Percentiles rank a stretch among this genome's conserved stretches.
Conservation (phyloP, 345 rosid species). For the Gossypium sturtianum region DNA sequence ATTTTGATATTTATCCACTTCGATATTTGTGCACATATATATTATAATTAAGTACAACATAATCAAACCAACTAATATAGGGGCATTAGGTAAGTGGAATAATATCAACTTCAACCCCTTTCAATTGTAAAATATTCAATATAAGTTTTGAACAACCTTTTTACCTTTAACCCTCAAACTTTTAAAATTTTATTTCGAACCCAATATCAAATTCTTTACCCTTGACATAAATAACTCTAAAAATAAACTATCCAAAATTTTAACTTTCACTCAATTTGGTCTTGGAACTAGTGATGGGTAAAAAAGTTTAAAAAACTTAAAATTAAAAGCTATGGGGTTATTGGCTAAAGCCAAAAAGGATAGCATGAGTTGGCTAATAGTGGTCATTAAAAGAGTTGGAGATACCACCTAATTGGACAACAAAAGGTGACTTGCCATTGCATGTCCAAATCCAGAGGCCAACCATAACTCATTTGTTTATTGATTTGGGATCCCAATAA, state of each 20-base stretch:
- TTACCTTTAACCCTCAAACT: too few relatives aligned
- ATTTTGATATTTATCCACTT: too few relatives aligned
- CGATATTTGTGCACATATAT: too few relatives aligned
- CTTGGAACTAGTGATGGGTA: slow-evolving; percentile 32
- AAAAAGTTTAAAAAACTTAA: background rate
- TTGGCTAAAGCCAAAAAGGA: background rate
- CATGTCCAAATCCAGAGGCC: slow-evolving; percentile 44
- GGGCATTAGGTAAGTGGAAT: too few relatives aligned
- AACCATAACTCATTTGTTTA: slow-evolving; percentile 27
- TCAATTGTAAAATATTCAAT: too few relatives aligned
- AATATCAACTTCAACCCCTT: too few relatives aligned
- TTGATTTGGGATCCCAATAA: slow-evolving; percentile 17
- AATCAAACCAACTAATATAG: too few relatives aligned
- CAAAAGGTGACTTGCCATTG: slow-evolving; percentile 24
- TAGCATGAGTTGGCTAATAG: slow-evolving; percentile 22
- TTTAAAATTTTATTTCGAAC: too few relatives aligned
- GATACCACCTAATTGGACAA: slow-evolving; percentile 46
- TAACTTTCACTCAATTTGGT: slow-evolving; percentile 32
- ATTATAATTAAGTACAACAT: too few relatives aligned
- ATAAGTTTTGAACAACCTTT: too few relatives aligned
- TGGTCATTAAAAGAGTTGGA: slow-evolving; percentile 9
- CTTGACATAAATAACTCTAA: background rate
- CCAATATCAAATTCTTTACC: too few relatives aligned
- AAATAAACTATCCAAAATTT: background rate
- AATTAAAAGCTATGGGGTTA: background rate